These are phyloP conservation scores for Paraphoma chrysanthemicola DNA, from an alignment of 2,329 filamentous ascomycete genomes.

Conservation along the genomic window DNA sequence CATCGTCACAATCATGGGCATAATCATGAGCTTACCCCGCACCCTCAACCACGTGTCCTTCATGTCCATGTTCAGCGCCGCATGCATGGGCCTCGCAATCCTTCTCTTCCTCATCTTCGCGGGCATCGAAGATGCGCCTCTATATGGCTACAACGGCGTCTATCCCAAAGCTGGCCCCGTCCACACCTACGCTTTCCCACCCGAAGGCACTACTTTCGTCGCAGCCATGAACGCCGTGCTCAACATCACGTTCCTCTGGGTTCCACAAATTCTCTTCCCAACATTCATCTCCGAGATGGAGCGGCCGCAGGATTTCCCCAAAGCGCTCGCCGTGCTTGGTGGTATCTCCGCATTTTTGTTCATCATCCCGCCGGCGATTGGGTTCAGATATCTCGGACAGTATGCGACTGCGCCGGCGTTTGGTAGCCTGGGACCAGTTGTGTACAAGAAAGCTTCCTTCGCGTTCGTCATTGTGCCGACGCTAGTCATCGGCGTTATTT, in stretches of 20 bases:
- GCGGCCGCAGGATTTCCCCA: constrained; percentile 80
- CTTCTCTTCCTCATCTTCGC: constrained; percentile 82
- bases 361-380: constrained; percentile 77
- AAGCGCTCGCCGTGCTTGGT: constrained; percentile 88
- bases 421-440: constrained; percentile 73
- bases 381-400: constrained; percentile 86
- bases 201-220: constrained; percentile 77
- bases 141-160: constrained; percentile 60
- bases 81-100: constrained; percentile 89
- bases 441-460: constrained; percentile 86
- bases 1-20: constrained; percentile 76
- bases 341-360: constrained; percentile 89
- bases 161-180: constrained; percentile 67
- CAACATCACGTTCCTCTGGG: constrained; percentile 95
- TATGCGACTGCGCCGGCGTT: constrained; percentile 90
- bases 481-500: constrained; percentile 87
- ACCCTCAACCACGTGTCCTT: constrained; percentile 83
- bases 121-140: constrained; percentile 74
- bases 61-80: constrained; percentile 77
- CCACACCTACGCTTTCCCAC: constrained; percentile 71
- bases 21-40: constrained; percentile 80
- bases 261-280: constrained; percentile 90
- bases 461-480: constrained; percentile 95
- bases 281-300: constrained; percentile 96
- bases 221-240: constrained; percentile 84